phyloP scores from a whole-genome alignment of 169 alveolate genomes.

The Theileria luwenshuni region DNA sequence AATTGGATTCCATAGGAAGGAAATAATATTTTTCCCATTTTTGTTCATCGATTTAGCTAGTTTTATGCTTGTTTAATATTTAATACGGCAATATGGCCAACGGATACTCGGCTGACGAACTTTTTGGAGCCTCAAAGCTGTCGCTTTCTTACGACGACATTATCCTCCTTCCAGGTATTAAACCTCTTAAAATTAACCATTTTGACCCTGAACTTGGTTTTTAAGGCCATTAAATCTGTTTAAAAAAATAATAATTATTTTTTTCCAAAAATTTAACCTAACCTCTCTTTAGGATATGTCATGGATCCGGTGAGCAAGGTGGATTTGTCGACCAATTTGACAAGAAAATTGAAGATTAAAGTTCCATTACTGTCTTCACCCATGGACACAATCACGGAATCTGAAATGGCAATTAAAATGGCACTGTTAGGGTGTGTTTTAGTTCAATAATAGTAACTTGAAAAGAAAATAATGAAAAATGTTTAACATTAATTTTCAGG shows the following conservation, averaged over 20 bases:
- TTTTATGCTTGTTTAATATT: too few relatives aligned
- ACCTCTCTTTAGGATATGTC: constrained; percentile 71
- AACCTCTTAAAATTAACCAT: neutral
- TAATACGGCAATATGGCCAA: constrained; percentile 65
- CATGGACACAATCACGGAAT: constrained; percentile 94
- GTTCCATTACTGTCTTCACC: constrained; percentile 91
- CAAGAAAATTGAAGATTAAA: constrained; percentile 78
- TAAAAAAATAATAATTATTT: neutral
- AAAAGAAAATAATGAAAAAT: neutral
- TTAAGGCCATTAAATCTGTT: neutral
- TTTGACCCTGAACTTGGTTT: neutral
- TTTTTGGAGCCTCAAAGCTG: constrained; percentile 61
- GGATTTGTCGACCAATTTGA: constrained; percentile 74
- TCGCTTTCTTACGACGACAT: constrained; percentile 89
- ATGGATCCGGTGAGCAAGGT: constrained; percentile 80
- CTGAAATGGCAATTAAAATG: constrained; percentile 90
- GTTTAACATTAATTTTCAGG: constrained; percentile 43
- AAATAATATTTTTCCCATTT: neutral
- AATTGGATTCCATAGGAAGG: neutral
- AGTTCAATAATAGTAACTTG: neutral
- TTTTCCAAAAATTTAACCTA: neutral
- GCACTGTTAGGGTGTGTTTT: constrained; percentile 83
- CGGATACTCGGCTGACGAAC: constrained; percentile 75
- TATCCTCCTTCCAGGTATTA: constrained; percentile 85
- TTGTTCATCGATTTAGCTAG: too few relatives aligned